Evolutionary conservation across 495 filamentous ascomycete genomes (phyloP), one percentile per base, ranked within the genome.

Genomic region (Penicillium cinerascens): DNA sequence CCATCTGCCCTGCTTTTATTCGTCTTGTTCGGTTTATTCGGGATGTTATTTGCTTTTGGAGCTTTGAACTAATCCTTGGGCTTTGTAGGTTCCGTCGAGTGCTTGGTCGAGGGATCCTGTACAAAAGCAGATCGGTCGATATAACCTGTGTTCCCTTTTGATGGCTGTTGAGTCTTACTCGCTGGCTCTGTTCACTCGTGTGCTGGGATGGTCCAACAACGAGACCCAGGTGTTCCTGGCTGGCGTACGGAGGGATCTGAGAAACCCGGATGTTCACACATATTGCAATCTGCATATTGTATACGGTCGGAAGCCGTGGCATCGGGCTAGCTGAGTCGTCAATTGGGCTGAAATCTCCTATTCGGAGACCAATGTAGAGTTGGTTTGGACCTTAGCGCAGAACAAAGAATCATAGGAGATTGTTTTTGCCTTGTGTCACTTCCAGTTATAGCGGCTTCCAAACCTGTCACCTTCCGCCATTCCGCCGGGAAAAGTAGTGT

Each of bases 191-290:
- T 82, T 82, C 42, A 84, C 80, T 4, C 72, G 73, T 11, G 75
- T 80, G 0, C 66, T 82, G 9, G 78, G 78, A 1, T 82, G 82
- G 78, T 72, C 67, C 0, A 68, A 75, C 23, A 75, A 79, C n/a
- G 73, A 87, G 50, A 73, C 79, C 21, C 74, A 82, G 55, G 67
- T 78, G n/a, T 71, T 85, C 49, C 66, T 82, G 8, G 72, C 69
- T 23, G 68, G 79, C 5, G 74, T 83, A 2, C 72, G 79, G 17
- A 75, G 71, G 29, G 80, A 80, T 36, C 46, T 86, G 49, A 68
- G 73, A 37, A 75, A 83, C 51, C 66, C 68, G 3, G 66, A 60
- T 8, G 67, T 79, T 8, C 81, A 86, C 58, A 66, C 70, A 1
- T 83, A 70, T 57, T 65, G 65, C 47, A 56, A 63, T 29, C 40